A percentile compares a stretch with the other conserved stretches of the same genome.
Conservation (phyloP, 1,284 basidiomycete species). For the Cutaneotrichosporon curvatum region DNA sequence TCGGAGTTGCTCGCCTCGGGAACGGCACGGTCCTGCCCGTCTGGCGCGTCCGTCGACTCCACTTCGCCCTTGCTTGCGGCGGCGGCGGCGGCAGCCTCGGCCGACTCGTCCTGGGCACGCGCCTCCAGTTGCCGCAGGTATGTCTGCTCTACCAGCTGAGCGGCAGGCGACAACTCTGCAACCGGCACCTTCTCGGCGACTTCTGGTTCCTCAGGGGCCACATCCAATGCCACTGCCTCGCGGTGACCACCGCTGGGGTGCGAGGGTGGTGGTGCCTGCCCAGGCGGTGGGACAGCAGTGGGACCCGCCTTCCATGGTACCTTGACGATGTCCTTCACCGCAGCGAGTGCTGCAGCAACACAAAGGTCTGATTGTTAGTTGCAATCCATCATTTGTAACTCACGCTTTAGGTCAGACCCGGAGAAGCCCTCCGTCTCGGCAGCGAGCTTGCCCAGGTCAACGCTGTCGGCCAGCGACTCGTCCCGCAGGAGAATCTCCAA, state of each 20-base stretch:
- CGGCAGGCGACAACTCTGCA: constrained; percentile 3
- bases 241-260: background rate
- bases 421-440: constrained; percentile 77
- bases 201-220: background rate
- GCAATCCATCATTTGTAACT: constrained; percentile 35
- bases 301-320: constrained; percentile 59
- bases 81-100: background rate
- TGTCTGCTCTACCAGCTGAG: constrained; percentile 13
- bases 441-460: constrained; percentile 60
- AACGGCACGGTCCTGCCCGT: background rate
- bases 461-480: constrained; percentile 62
- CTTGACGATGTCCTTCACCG: constrained; percentile 71
- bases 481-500: constrained; percentile 72
- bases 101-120: constrained; percentile 4
- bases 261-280: background rate
- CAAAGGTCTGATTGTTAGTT: constrained; percentile 61
- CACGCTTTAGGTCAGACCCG: constrained; percentile 88
- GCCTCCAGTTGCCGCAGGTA: constrained; percentile 11
- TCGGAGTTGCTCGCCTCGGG: background rate
- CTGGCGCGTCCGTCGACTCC: background rate
- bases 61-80: background rate
- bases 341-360: constrained; percentile 77
- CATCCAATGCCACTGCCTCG: background rate
- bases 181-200: background rate
- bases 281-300: background rate